These are phyloP conservation scores for Pythium apleroticum DNA, from an alignment of 352 stramenopile species.

Conservation along the genomic window DNA sequence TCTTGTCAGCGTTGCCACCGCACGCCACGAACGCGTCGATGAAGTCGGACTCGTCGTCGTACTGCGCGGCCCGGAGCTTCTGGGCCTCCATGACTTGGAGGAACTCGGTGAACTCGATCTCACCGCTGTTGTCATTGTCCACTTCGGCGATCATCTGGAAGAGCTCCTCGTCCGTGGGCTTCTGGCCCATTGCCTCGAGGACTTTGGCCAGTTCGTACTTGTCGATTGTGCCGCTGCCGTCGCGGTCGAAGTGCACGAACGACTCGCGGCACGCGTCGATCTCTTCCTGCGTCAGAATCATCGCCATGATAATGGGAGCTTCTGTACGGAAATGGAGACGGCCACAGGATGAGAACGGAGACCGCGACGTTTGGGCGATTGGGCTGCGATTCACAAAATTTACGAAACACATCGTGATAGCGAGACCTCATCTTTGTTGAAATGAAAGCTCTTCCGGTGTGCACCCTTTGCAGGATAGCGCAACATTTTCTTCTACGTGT, in stretches of 20 bases:
- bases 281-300: constrained; percentile 95
- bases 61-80: constrained; percentile 93
- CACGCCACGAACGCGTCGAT: constrained; percentile 97
- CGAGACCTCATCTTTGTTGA: no score
- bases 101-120: constrained; percentile 98
- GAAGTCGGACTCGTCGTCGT: constrained; percentile 97
- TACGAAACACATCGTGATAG: not conserved
- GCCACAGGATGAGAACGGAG: no score
- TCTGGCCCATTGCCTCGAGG: constrained; percentile 97
- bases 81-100: constrained; percentile 97
- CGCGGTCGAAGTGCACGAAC: constrained; percentile 97
- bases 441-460: not conserved
- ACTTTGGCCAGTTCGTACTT: constrained; percentile 94
- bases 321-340: no score
- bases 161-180: constrained; percentile 96
- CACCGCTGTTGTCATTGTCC: constrained; percentile 91
- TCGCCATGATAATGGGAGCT: constrained; percentile 34
- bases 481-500: not conserved
- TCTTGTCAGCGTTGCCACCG: constrained; percentile 90
- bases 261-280: constrained; percentile 95
- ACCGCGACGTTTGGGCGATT: not conserved
- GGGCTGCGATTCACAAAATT: constrained; percentile 2
- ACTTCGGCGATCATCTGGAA: constrained; percentile 98
- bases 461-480: not conserved
- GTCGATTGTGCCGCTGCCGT: constrained; percentile 95